Conservation (phyloP, 208 protist genomes). For the Trichomonas gallinae region DNA sequence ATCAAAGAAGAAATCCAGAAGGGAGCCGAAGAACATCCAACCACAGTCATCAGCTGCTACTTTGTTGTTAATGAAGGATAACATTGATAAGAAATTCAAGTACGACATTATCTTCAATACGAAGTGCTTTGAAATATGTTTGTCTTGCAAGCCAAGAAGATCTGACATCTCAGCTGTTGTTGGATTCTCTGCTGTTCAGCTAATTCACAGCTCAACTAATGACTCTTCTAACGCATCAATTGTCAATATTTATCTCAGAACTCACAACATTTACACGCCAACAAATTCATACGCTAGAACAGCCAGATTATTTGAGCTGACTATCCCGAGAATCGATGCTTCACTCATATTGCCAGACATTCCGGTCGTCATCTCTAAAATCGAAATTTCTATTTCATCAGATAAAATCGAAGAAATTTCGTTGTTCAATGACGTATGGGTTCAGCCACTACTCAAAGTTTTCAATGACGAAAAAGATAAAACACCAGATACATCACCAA, state of each 20-base stretch:
- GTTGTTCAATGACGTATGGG: constrained; percentile 9
- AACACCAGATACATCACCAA: not conserved
- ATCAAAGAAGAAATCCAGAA: not conserved
- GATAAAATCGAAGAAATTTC: constrained; percentile 20
- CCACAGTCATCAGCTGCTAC: not conserved
- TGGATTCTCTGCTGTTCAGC: not conserved
- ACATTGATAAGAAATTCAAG: not conserved
- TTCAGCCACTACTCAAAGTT: not conserved
- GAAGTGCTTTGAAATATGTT: not conserved
- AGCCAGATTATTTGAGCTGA: not conserved
- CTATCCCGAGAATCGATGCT: not conserved
- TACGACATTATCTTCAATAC: not conserved
- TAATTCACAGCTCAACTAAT: too few relatives aligned
- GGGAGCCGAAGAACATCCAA: not conserved
- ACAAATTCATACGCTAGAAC: not conserved
- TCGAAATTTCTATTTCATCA: not conserved
- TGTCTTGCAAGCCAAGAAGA: not conserved
- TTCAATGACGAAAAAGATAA: not conserved
- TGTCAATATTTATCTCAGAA: not conserved
- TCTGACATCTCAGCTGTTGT: not conserved
- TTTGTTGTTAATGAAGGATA: not conserved
- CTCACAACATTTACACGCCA: not conserved
- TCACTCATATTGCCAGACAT: not conserved
- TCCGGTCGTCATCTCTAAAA: not conserved
- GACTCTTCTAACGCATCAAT: not conserved